Evolutionary conservation across 805 yeast species (phyloP).

Genomic region (Clavispora vitiphila): DNA sequence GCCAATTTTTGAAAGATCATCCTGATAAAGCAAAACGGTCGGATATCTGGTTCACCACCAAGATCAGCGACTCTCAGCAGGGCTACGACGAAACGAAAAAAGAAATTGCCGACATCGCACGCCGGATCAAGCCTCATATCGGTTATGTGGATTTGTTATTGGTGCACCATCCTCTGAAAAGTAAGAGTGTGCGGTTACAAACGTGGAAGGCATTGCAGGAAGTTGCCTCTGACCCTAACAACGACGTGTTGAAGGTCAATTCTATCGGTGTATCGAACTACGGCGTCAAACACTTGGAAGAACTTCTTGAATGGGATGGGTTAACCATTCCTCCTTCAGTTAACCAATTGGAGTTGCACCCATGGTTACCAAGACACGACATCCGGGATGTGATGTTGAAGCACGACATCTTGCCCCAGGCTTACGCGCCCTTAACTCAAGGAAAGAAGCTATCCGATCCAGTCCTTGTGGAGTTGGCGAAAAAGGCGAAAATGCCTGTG

Average conservation of each 20-base stretch:
- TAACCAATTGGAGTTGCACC: constrained; percentile 80
- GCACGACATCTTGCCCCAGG: constrained; percentile 59
- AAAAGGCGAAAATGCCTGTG: constrained; percentile 43
- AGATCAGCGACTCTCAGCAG: constrained; percentile 24
- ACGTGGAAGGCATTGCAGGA: constrained; percentile 76
- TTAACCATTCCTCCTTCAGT: constrained; percentile 53
- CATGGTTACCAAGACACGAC: constrained; percentile 69
- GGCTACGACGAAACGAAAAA: constrained; percentile 48
- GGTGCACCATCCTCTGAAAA: constrained; percentile 49
- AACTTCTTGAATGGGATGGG: constrained; percentile 53
- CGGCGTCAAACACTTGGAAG: constrained; percentile 55
- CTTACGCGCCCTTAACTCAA: constrained; percentile 74
- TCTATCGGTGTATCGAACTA: constrained; percentile 79
- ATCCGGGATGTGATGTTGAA: constrained; percentile 56
- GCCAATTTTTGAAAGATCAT: constrained; percentile 45
- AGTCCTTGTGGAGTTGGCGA: constrained; percentile 44
- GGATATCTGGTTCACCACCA: constrained; percentile 36
- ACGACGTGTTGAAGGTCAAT: constrained; percentile 51
- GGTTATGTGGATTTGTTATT: constrained; percentile 38
- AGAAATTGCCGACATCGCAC: constrained; percentile 55
- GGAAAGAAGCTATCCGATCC: constrained; percentile 57
- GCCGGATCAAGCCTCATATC: constrained; percentile 38
- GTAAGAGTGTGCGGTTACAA: constrained; percentile 43
- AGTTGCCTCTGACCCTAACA: constrained; percentile 44
- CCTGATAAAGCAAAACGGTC: constrained; percentile 24